phyloP scores from a whole-genome alignment of 2,329 filamentous ascomycete species.

The Arachnomyces sp. region DNA sequence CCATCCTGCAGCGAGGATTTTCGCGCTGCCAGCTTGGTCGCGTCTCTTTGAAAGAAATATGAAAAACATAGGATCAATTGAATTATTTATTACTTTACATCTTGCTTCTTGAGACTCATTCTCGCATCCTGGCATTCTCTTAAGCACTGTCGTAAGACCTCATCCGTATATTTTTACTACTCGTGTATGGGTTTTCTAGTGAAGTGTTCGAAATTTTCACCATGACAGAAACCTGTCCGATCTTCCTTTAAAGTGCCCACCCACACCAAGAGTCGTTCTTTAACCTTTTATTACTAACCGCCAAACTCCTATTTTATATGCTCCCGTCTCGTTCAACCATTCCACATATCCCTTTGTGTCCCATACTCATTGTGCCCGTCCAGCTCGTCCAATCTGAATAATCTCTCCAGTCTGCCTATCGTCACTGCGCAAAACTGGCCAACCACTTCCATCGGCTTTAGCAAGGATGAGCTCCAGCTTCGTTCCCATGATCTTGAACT shows the following conservation, averaged over 20 bases:
- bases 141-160: no score
- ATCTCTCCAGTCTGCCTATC: conserved; percentile 70
- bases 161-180: neutral
- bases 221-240: neutral
- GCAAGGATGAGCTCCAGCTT: conserved; percentile 75
- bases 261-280: neutral
- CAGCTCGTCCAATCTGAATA: conserved; percentile 79
- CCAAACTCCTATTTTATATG: conserved; percentile 2
- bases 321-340: conserved; percentile 1
- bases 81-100: neutral
- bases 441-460: conserved; percentile 68
- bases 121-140: no score
- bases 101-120: neutral
- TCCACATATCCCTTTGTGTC: neutral
- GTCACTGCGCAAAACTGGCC: conserved; percentile 77
- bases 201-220: conserved; percentile 1
- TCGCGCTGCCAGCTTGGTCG: no score
- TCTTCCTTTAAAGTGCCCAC: neutral
- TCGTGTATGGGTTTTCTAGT: neutral
- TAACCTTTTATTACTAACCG: neutral
- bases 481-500: conserved; percentile 75
- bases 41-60: neutral
- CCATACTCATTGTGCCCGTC: conserved; percentile 38
- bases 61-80: neutral
- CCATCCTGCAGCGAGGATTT: no score